Evolutionary conservation across 179 eudicot genomes (phyloP), one percentile per base, ranked within the genome.

Genomic region (Camellia oleifera): DNA sequence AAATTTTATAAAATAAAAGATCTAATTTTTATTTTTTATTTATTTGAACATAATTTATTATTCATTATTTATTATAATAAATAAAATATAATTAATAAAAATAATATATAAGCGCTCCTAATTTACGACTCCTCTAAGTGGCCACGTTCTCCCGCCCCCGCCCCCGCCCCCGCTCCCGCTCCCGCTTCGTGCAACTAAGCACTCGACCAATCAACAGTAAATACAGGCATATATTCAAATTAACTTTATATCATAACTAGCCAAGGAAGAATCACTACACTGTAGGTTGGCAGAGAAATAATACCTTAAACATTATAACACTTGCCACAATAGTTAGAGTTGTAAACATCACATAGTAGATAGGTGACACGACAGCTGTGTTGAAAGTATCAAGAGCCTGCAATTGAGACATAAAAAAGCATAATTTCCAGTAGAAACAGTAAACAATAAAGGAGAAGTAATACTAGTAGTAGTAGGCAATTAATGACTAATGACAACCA

Each of bases 301-400:
- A 79, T 90, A 90, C 93, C 93, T 90, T 90, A 81, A 90, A 90
- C 93, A 90, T 90, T 64, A 90, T 90, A 15, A 90, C 91, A 81
- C 93, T 90, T 23, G 93, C 93, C 87, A 90, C 23, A 75, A 90
- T 90, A 64, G 93, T 90, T 32, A 90, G 80, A 40, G 92, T 79
- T 50, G 92, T 90, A 76, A 90, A 88, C 92, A 86, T 88, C 82
- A 90, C 93, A 82, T 90, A 90, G 82, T 90, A 90, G 78, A 90
- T 90, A 44, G 93, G 93, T 50, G 91, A 90, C 45, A 89, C 92
- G 61, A 89, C 88, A 8, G 92, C 92, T n/a, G 92, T 89, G 77
- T 90, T 90, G 92, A 86, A 90, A 44, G 93, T 90, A 83, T 90
- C 93, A 46, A 90, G 88, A 72, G 93, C 93, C 93, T 90, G 88